Evolutionary conservation across 225 moss, liverwort and hornwort genomes (phyloP), one percentile per base, ranked within the genome.

Genomic region (Sphagnum tenellum): DNA sequence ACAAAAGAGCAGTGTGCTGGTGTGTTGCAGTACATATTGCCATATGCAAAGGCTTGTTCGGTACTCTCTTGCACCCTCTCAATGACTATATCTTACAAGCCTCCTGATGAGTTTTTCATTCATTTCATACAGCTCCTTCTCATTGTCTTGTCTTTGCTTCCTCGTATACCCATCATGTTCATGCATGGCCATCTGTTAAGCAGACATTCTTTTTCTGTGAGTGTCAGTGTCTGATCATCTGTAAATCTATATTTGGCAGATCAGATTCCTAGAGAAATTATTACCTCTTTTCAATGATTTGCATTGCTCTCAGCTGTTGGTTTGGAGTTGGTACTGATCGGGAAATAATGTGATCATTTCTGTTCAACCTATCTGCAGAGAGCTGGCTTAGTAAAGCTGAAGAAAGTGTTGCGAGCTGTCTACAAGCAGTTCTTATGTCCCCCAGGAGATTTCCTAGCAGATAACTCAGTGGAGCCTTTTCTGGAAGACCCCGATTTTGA

Each of bases 1-100:
- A 92, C 95, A 61, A 88, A 80, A 78, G 92, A 92, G 69, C 92
- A 96, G 77, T 96, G 95, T 74, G 95, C 95, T 62, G 82, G 82
- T 50, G 95, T 96, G 47, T 81, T 92, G 75, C 84, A 96, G 81
- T 96, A 96, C 61, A 83, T 96, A 77, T 69, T 96, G 56, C 95
- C 95, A 4, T 92, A 96, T 75, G 95, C 89, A 62, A 96, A 90
- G 69, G 76, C 86, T 63, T 96, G 92, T 81, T 81, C 95, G 81
- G 91, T 91, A 89, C 59, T 61, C 29, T 29, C 29, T 29, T 29
- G 29, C 49, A 56, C 66, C 47, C 65, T 65, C 45, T 13, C n/a
- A n/a, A 56, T 2, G n/a, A n/a, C 55, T 56, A 9, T 9, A 9
- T 56, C n/a, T 49, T 46, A 49, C 48, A 48, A 5, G 49, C 8